Base-by-base conservation (phyloP, 2,329 filamentous ascomycete genomes). In the Pseudocercospora macadamiae region DNA sequence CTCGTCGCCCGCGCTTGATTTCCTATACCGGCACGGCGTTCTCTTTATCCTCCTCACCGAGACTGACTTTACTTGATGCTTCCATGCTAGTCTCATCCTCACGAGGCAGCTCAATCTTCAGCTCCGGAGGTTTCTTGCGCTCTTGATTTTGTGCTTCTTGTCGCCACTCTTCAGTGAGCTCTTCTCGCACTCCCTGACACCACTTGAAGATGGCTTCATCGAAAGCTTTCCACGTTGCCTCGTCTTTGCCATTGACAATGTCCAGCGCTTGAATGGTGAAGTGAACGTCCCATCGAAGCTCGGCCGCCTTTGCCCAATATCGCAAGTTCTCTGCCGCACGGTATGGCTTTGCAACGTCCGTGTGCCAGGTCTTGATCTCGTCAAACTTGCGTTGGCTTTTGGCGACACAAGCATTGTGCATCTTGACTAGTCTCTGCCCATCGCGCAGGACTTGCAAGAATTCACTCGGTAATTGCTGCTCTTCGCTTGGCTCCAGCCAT, bases 231-330 rank as follows among this genome's bases (percentile, higher is more conserved):
- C 93, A 97, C 10, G 86, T 86, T 14, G 45, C 47, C 1, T 82
- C 82, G 51, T 84, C 82, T 60, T 82, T 88, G 70, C 88, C 88
- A 71, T 93, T 89, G 19, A 96, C 93, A 6, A 97, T 84, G 25
- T 89, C 91, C 75, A 96, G 88, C 19, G 93, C 91, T 70, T 97
- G 91, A 54, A 96, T 82, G 63, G 88, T 85, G 52, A 97, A 80
- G 66, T 89, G 84, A 36, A 93, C 85, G 76, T 97, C 95, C 88
- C 93, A 99, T 55, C 95, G 86, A 59, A 97, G 81, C 77, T 99
- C 93, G 6, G 93, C 92, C 1, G 93, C 95, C 79, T 99, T 99
- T 76, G 90, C 85, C 93, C 95, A 99, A 80, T 89, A 99, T 37
- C 92, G 86, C 62, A 99, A 82, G 73, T 99, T 99, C 68, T 99